phyloP scores from a whole-genome alignment of 176 grass and related monocot species.

The Eremochloa ophiuroides region DNA sequence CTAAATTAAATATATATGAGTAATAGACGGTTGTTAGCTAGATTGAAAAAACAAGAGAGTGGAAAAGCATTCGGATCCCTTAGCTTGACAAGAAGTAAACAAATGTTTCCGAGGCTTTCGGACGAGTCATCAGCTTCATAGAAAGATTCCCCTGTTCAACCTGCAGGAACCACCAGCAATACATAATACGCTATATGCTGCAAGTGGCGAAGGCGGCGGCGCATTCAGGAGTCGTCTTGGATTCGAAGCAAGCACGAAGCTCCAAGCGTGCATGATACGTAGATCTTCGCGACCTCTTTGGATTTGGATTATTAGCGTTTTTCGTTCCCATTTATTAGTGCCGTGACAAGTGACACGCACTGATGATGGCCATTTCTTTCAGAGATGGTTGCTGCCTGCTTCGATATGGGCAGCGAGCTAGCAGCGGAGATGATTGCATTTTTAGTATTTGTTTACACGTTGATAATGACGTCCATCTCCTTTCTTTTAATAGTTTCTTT shows the following conservation, averaged over 20 bases:
- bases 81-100: background rate
- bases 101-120: background rate
- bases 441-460: background rate
- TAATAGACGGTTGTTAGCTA: background rate
- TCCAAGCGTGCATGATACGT: background rate
- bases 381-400: background rate
- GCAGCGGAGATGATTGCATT: background rate
- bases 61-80: too few species aligned
- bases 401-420: background rate
- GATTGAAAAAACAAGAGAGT: background rate
- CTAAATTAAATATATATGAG: background rate
- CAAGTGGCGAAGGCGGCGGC: background rate
- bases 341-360: background rate
- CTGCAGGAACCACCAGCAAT: slow-evolving; percentile 7
- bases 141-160: background rate
- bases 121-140: slow-evolving; percentile 1
- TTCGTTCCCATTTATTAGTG: background rate
- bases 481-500: background rate
- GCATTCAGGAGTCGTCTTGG: background rate
- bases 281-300: too few species aligned
- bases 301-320: background rate
- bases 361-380: background rate
- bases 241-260: background rate
- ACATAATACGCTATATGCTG: background rate
- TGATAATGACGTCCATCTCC: background rate